Evolutionary conservation across 106 monocot genomes (phyloP).

Genomic region (Allium fistulosum): DNA sequence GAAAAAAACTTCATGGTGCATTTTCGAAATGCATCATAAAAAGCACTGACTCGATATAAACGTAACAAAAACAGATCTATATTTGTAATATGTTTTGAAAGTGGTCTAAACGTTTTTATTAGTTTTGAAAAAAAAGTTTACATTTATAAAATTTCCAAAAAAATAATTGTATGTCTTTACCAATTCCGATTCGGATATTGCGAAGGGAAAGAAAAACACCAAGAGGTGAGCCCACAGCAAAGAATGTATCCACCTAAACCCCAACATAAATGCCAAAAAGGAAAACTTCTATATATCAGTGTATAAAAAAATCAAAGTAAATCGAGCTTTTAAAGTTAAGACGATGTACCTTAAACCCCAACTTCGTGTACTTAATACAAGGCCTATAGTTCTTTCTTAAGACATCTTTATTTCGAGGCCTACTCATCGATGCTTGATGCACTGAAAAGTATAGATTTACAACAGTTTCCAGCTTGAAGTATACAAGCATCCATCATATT

Average conservation of each 20-base stretch:
- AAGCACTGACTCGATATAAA: neutral
- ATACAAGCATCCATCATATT: no score
- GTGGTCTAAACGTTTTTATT: no score
- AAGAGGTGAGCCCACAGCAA: conserved; percentile 95
- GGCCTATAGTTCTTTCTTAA: conserved; percentile 58
- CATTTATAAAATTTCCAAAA: neutral
- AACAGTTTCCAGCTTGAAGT: no score
- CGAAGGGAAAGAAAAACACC: conserved; percentile 90
- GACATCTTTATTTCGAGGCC: conserved; percentile 14
- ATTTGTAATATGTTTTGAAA: no score
- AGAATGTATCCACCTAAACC: conserved; percentile 91
- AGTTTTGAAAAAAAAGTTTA: neutral
- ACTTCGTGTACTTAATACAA: conserved; percentile 79
- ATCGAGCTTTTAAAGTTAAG: neutral
- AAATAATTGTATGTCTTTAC: conserved; percentile 22
- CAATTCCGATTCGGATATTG: conserved; percentile 89
- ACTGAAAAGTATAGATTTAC: no score
- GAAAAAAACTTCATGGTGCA: neutral
- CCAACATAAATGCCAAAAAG: no score
- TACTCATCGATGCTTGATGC: no score
- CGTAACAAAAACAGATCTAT: neutral
- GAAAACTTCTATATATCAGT: no score
- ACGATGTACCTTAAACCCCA: conserved; percentile 73
- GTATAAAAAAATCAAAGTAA: no score
- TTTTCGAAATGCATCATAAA: neutral